Conservation (phyloP, 2,329 filamentous ascomycete species). For the Colletotrichum noveboracense region DNA sequence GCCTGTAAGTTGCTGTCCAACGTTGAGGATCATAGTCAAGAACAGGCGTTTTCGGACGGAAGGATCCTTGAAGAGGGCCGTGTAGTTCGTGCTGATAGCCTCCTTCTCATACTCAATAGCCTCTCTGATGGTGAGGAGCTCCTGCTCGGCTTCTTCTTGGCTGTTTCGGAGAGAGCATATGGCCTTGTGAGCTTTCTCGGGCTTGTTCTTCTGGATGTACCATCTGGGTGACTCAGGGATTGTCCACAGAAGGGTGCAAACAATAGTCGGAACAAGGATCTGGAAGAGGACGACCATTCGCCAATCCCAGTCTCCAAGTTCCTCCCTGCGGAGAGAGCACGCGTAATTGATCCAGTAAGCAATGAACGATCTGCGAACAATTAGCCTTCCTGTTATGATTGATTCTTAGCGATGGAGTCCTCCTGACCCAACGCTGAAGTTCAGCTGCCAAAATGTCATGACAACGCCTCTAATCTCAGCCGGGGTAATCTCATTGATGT, state of each 20-base stretch:
- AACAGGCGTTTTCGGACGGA: conserved; percentile 70
- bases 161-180: conserved; percentile 66
- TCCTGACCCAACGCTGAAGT: conserved; percentile 63
- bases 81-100: conserved; percentile 64
- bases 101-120: conserved; percentile 76
- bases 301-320: conserved; percentile 75
- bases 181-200: conserved; percentile 62
- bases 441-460: conserved; percentile 75
- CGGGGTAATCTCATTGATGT: conserved; percentile 72
- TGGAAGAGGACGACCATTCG: conserved; percentile 76
- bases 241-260: conserved; percentile 66
- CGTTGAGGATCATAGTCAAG: conserved; percentile 70
- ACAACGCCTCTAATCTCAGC: conserved; percentile 68
- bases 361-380: conserved; percentile 53
- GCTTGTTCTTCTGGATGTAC: conserved; percentile 65
- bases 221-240: conserved; percentile 73
- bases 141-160: conserved; percentile 69
- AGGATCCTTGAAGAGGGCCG: conserved; percentile 71
- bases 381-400: neutral
- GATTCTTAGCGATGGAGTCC: neutral
- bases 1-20: conserved; percentile 64
- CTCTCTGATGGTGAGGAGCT: conserved; percentile 67
- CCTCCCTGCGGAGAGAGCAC: conserved; percentile 56
- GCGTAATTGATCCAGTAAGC: conserved; percentile 63
- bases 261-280: conserved; percentile 66